Evolutionary conservation across 495 filamentous ascomycete species (phyloP), one percentile per base, ranked within the genome.

Genomic region (Corynascus novoguineensis): DNA sequence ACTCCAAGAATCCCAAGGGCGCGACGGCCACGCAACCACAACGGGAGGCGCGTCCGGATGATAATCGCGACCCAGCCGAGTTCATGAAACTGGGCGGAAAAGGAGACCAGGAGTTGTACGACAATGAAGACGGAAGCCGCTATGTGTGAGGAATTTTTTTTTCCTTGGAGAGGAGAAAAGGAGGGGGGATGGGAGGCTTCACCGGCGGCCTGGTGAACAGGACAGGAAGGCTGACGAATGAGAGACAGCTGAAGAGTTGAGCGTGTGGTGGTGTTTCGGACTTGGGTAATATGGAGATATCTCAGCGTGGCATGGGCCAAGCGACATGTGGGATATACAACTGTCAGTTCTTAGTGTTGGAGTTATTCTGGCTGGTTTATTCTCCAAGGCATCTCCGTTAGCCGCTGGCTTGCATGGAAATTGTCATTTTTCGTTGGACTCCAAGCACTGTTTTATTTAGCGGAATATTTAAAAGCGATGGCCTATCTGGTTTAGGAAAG

Each of bases 51-150:
- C 77, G 79, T 4, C 89, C 89, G 0, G 82, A 81, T 11, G 77
- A 81, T 11, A 73, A 83, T 37, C 79, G 89, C 29, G 79, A 78
- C 40, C 81, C 89, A 1, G 76, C 79, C 12, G 88, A 92, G 59
- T 97, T 96, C 56, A 81, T 86, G 64, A 81, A 85, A 47, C 73
- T 93, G 69, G 91, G 92, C 32, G 87, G 88, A 3, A 88, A 86
- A 64, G 92, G 89, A 2, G 91, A 97, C 69, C 81, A 89, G 60
- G 70, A 78, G 25, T 71, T 97, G 17, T 96, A 84, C 64, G 84
- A 78, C 8, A 75, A 90, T 34, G 83, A 87, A 41, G 70, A 68
- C 11, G 73, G 64, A 6, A 86, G 79, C 60, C 67, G 71, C 32
- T 79, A 77, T 40, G 66, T 73, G 2, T 12, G 57, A 64, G 12